Evolutionary conservation across 331 rosid genomes (phyloP), one percentile per base, ranked within the genome.

Genomic region (Quercus phellos): DNA sequence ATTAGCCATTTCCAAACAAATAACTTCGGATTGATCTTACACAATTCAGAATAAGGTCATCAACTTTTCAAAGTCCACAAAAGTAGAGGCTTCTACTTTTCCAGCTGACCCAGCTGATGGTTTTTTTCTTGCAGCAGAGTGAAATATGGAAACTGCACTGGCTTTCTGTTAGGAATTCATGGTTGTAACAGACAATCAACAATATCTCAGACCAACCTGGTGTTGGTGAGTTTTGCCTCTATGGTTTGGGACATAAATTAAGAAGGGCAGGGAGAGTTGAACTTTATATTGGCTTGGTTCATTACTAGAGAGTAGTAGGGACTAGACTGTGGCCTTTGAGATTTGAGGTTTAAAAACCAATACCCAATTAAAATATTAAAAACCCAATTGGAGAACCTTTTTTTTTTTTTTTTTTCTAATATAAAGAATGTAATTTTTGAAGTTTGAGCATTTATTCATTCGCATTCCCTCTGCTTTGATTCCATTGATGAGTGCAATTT

Each of bases 1-100:
- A 78, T 53, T 74, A 4, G 82, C 90, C 97, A 89, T 84, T 74
- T 72, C 30, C 71, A 43, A 9, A 18, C 42, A 59, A 46, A 73
- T 50, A 51, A 17, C 71, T 72, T 43, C 53, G 13, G 53, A 43
- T 16, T 74, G 77, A 70, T 69, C 55, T 74, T 59, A 35, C 30
- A 61, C 34, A 78, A 63, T 6, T 6, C 14, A 21, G 32, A 55
- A 12, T 12, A 46, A 54, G 66, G 75, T 75, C 87, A 83, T 82
- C 76, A 74, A 82, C 64, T 56, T 38, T 38, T 38, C 46, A 38
- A 38, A 38, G 46, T 38, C 55, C 64, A 43, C 30, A 74, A 59
- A 46, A 42, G 70, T 58, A 27, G 58, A 74, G 12, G 66, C 16
- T 55, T 32, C 64, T 32, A 19, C 46, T 4, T 68, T 66, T 64